Conservation (phyloP, 1,139 yeast genomes). For the Geotrichum reessii region DNA sequence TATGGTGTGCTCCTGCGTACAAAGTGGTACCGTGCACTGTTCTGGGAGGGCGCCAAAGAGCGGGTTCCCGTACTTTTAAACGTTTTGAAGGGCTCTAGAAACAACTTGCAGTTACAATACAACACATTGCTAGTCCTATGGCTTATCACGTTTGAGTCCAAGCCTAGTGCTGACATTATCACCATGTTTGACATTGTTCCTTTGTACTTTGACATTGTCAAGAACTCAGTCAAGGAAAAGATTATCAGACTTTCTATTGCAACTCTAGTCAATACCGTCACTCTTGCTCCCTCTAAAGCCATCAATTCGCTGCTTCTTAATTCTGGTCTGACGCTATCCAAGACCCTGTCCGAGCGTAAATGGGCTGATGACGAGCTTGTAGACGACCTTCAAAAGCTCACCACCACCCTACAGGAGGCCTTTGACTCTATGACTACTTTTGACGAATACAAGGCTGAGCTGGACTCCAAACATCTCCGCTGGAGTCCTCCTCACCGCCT, state of each 20-base stretch:
- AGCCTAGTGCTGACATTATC: constrained; percentile 50
- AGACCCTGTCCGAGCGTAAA: constrained; percentile 72
- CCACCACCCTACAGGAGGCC: constrained; percentile 58
- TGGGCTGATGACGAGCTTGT: constrained; percentile 93
- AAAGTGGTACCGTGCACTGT: constrained; percentile 53
- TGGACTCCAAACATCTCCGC: constrained; percentile 66
- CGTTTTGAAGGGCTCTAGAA: constrained; percentile 47
- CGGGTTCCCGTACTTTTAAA: constrained; percentile 53
- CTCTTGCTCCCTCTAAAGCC: constrained; percentile 39
- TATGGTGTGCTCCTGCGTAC: constrained; percentile 56
- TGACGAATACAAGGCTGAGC: constrained; percentile 85
- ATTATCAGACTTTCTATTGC: constrained; percentile 78
- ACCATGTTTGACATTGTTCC: constrained; percentile 43
- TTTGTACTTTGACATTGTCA: constrained; percentile 58
- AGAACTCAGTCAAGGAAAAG: constrained; percentile 85
- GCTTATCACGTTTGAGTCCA: constrained; percentile 70
- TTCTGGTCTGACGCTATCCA: constrained; percentile 65
- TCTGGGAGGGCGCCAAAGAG: constrained; percentile 46
- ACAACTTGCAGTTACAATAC: constrained; percentile 74
- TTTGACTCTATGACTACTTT: constrained; percentile 80
- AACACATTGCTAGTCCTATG: constrained; percentile 71
- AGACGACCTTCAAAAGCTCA: constrained; percentile 57
- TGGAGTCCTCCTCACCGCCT: constrained; percentile 95
- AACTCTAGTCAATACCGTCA: constrained; percentile 47
- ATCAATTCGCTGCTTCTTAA: constrained; percentile 70